Conservation (phyloP, 495 filamentous ascomycete species). For the Aspergillus steynii region DNA sequence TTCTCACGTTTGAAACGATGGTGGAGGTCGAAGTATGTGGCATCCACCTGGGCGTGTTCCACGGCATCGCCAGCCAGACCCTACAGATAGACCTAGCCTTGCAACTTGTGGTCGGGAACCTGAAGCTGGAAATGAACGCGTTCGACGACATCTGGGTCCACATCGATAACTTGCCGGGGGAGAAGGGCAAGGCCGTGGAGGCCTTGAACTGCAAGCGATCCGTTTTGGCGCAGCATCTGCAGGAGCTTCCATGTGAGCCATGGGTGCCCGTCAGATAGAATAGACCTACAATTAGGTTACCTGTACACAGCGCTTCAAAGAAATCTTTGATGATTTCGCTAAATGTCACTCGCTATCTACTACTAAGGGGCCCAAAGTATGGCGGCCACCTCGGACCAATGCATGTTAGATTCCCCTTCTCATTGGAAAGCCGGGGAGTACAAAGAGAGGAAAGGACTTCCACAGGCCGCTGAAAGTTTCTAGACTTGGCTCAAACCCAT, state of each 20-base stretch:
- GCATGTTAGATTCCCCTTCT: too few species aligned
- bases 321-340: too few species aligned
- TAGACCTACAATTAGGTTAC: background rate
- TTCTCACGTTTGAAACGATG: conserved; percentile 1
- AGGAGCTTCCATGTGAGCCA: background rate
- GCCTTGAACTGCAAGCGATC: background rate
- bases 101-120: background rate
- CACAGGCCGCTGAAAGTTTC: too few species aligned
- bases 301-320: too few species aligned
- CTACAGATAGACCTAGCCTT: background rate
- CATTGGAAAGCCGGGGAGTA: too few species aligned
- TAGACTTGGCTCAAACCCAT: too few species aligned
- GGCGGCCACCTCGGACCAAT: too few species aligned
- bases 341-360: too few species aligned
- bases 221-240: background rate
- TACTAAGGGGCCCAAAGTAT: too few species aligned
- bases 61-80: background rate
- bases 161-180: background rate
- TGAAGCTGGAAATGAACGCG: background rate
- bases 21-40: background rate
- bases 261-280: background rate
- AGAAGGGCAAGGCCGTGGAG: background rate
- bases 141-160: background rate
- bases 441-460: too few species aligned
- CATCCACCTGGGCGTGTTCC: conserved; percentile 2